Evolutionary conservation across 805 yeast species (phyloP), one percentile per base, ranked within the genome.

Genomic region (Saturnispora dispora): DNA sequence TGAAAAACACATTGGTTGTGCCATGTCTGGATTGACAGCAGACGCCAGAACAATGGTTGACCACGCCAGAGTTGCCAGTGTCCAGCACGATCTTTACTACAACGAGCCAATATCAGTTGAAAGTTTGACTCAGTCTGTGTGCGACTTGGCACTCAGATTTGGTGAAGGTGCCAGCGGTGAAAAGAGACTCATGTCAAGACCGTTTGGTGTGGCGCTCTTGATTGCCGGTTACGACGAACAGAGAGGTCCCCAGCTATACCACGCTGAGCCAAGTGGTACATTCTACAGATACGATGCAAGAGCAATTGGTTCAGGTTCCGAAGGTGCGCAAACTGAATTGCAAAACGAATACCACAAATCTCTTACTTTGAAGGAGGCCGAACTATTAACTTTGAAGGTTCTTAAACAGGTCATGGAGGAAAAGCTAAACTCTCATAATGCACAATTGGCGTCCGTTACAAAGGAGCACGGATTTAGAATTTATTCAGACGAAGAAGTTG

Each of bases 221-320:
- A 85, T 93, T 63, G 99, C 98, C 5, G 99, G 99, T 47, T 77
- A 82, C 60, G 99, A 93, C 71, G 75, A 81, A 54, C 95, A 88
- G 60, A 83, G 88, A 63, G 99, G 99, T 0, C 96, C 96, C 45
- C 99, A 93, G 69, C 77, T 93, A 60, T 87, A 87, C 67, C 97
- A 93, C 67, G 96, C 98, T n/a, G 99, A 93, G 71, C 99, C 99
- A 39, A 87, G 96, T 13, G 99, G 99, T 53, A 93, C 99, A 1
- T 93, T 89, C 62, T 95, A 93, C 72, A 81, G 93, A 70, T 93
- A 93, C 66, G 96, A 93, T 63, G 99, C 99, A 28, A 95, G 93
- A 71, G 99, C 99, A 11, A 93, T 95, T 62, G 99, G 99, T 13
- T 87, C 96, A 1, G 99, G 99, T 20, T 86, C 96, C 15, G 99